phyloP scores from a whole-genome alignment of 208 protist species.

The Leishmania arabica region DNA sequence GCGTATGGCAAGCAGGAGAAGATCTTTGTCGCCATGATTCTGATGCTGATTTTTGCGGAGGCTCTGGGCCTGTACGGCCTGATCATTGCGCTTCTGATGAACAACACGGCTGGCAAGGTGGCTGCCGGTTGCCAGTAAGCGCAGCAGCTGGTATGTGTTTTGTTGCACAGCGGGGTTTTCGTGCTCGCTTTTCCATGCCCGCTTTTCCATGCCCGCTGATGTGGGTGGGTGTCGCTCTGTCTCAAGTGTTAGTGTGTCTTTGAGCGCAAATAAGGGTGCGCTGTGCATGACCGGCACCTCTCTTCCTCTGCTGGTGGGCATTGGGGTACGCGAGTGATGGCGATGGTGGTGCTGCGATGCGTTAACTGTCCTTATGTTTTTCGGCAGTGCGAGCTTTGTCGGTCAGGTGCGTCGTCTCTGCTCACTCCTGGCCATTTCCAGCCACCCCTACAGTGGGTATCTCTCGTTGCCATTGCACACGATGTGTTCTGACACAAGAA shows the following conservation, averaged over 20 bases:
- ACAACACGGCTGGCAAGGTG: slow-evolving; percentile 86
- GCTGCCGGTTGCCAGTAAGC: slow-evolving; percentile 6
- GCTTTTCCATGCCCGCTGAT: background rate
- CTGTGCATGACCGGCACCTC: background rate
- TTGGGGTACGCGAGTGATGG: background rate
- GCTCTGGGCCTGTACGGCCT: slow-evolving; percentile 98
- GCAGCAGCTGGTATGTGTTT: background rate
- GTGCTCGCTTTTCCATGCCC: background rate
- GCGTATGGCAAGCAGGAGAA: slow-evolving; percentile 95
- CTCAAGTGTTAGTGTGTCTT: background rate
- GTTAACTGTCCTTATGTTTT: background rate
- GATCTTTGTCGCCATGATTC: slow-evolving; percentile 99
- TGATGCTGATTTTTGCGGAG: slow-evolving; percentile 95
- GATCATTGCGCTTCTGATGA: slow-evolving; percentile 98
- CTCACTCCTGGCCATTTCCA: background rate
- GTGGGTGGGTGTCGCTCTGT: background rate
- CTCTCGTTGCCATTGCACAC: background rate
- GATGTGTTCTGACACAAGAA: background rate
- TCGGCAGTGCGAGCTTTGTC: background rate
- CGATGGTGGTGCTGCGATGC: background rate
- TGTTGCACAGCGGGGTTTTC: background rate
- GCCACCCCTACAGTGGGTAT: background rate
- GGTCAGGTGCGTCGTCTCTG: background rate
- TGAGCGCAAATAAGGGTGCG: background rate
- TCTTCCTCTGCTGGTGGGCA: background rate